These are phyloP conservation scores for Coniochaeta sp. DNA, from an alignment of 2,329 filamentous ascomycete genomes.

Conservation along the genomic window DNA sequence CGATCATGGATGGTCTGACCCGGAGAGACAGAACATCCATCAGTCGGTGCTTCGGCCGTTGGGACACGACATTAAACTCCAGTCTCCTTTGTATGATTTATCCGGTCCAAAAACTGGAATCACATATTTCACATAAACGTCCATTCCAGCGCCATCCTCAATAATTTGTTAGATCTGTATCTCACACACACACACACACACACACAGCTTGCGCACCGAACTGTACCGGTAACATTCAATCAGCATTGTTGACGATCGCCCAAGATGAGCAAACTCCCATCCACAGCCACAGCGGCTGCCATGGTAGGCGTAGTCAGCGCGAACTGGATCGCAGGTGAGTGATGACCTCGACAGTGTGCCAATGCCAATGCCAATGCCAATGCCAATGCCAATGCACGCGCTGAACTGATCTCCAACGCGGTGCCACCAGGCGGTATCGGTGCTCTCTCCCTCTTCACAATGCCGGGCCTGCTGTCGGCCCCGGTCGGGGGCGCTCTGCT, in stretches of 20 bases:
- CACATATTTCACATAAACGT: neutral
- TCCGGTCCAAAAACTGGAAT: neutral
- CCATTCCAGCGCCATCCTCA: neutral
- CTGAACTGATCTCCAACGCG: no score
- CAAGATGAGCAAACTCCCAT: slow-evolving; percentile 6
- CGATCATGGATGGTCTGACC: neutral
- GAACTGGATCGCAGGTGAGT: slow-evolving; percentile 30
- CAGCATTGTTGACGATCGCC: neutral
- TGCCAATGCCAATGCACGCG: no score
- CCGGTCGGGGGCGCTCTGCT: slow-evolving; percentile 20
- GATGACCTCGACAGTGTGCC: no score
- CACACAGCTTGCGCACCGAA: no score
- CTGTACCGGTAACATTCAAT: neutral
- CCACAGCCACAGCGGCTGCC: slow-evolving; percentile 20
- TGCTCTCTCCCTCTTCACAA: slow-evolving; percentile 25
- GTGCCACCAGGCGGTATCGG: slow-evolving; percentile 24
- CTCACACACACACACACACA: no score
- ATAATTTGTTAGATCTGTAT: neutral
- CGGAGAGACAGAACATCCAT: neutral
- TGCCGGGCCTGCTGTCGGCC: slow-evolving; percentile 21
- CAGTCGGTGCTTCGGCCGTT: neutral
- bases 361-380: neutral
- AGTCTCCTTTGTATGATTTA: neutral
- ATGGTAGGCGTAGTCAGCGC: slow-evolving; percentile 30
- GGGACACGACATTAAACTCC: neutral